These are phyloP conservation scores for Hysterangium stoloniferum DNA, from an alignment of 768 basidiomycete species.

Conservation along the genomic window DNA sequence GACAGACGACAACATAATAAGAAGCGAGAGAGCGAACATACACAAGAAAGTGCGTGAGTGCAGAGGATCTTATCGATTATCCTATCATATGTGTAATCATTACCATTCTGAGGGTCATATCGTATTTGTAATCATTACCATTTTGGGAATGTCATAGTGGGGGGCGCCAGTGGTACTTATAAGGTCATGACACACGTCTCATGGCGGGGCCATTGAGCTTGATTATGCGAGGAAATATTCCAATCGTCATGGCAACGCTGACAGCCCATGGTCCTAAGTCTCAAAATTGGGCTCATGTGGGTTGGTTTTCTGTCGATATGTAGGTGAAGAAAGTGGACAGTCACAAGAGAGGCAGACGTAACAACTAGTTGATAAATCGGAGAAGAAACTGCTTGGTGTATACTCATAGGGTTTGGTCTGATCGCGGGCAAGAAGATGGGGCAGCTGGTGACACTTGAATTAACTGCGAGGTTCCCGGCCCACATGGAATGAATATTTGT, in stretches of 20 bases:
- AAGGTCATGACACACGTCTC: constrained; percentile 89
- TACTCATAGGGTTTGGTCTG: constrained; percentile 59
- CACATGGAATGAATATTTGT: constrained; percentile 97
- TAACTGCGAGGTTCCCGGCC: constrained; percentile 97
- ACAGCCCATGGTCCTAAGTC: constrained; percentile 99
- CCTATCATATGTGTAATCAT: too few relatives aligned
- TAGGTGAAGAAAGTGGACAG: constrained; percentile 68
- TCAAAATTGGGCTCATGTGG: constrained; percentile 86
- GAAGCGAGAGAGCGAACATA: too few relatives aligned
- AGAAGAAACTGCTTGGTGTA: constrained; percentile 84
- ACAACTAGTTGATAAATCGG: constrained; percentile 93
- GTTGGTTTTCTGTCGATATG: too few relatives aligned
- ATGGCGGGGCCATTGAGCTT: constrained; percentile 90
- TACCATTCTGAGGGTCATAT: too few relatives aligned
- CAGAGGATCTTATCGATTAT: too few relatives aligned
- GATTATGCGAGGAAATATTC: constrained; percentile 97
- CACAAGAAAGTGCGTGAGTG: too few relatives aligned
- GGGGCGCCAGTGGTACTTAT: too few relatives aligned
- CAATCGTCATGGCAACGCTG: constrained; percentile 89
- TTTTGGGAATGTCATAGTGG: too few relatives aligned
- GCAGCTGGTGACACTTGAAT: constrained; percentile 93
- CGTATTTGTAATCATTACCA: too few relatives aligned
- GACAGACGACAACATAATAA: too few relatives aligned
- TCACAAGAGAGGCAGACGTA: constrained; percentile 97
- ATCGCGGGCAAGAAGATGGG: constrained; percentile 49